Conservation (phyloP, 768 basidiomycete genomes). For the Candolleomyces aberdarensis region DNA sequence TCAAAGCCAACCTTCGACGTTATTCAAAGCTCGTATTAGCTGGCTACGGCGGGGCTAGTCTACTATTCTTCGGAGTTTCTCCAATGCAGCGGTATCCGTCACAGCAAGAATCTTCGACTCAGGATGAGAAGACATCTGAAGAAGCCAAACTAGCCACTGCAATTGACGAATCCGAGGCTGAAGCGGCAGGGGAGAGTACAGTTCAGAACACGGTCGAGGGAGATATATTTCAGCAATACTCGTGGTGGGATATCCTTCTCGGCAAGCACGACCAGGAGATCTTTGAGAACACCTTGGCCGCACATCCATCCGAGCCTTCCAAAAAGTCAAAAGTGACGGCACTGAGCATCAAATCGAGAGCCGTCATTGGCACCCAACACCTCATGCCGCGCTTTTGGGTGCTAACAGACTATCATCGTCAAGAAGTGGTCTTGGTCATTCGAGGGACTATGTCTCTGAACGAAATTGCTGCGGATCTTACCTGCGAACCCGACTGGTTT, state of each 20-base stretch:
- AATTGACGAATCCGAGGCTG: constrained; percentile 68
- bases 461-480: constrained; percentile 82
- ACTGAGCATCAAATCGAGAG: constrained; percentile 45
- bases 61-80: constrained; percentile 76
- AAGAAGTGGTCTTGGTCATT: constrained; percentile 73
- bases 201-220: constrained; percentile 46
- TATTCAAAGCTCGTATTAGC: constrained; percentile 82
- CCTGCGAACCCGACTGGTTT: constrained; percentile 73
- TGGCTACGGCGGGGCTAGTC: constrained; percentile 78
- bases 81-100: constrained; percentile 14
- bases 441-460: constrained; percentile 85
- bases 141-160: constrained; percentile 62
- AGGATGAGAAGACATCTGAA: constrained; percentile 47
- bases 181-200: constrained; percentile 44
- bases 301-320: background rate
- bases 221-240: constrained; percentile 36
- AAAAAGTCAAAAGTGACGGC: constrained; percentile 19
- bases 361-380: constrained; percentile 60
- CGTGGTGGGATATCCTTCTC: constrained; percentile 82
- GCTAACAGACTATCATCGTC: constrained; percentile 72
- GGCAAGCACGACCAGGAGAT: constrained; percentile 84
- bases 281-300: constrained; percentile 58
- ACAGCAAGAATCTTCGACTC: background rate
- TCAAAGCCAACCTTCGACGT: constrained; percentile 70
- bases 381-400: constrained; percentile 87